Base-by-base conservation (phyloP, 176 grass and related monocot species). In the Oryza rufipogon region DNA sequence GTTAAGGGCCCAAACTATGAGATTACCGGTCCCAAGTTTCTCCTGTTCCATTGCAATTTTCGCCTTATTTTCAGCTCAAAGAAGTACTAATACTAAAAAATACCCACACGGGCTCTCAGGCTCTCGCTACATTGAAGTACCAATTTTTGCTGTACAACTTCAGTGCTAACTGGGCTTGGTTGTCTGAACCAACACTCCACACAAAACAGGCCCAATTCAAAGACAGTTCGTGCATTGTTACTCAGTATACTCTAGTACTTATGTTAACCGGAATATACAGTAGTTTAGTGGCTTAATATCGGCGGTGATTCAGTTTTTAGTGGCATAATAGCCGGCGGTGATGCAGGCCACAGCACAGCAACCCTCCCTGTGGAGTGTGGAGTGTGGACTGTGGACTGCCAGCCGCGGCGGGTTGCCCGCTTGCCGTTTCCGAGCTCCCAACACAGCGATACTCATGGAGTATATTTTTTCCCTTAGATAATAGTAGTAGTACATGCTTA, bases 291-390 rank as follows among this genome's bases (percentile, higher is more conserved):
- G 54, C 54, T 58, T 58, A 58, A 20, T 56, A 56, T 20, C 14
- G 9, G 52, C 52, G 52, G 52, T 17, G 1, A 7, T 19, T 56
- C 52, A 16, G 56, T 20, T 61, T 20, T 61, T 61, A 61, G 16
- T 39, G 8, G 32, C 25, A 54, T 81, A 81, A 81, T 81, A 25
- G 63, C 17, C 64, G 78, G 85, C 71, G 85, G 85, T 81, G 85
- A 68, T 86, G 46, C 72, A 14, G 73, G 48, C 73, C 11, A 56
- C 48, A 45, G 11, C 11, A 56, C 48, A 45, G 11, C 42, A n/a
- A 23, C 28, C 73, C 23, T 51, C 44, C 15, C 6, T 25, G 4
- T 48, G 9, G 15, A 68, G 28, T 28, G 28, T 28, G 28, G 15
- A 68, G 28, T 28, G 28, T 32, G 30, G 30, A 3, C 30, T 32